phyloP scores from a whole-genome alignment of 768 basidiomycete genomes.

The Podaxis rugospora region DNA sequence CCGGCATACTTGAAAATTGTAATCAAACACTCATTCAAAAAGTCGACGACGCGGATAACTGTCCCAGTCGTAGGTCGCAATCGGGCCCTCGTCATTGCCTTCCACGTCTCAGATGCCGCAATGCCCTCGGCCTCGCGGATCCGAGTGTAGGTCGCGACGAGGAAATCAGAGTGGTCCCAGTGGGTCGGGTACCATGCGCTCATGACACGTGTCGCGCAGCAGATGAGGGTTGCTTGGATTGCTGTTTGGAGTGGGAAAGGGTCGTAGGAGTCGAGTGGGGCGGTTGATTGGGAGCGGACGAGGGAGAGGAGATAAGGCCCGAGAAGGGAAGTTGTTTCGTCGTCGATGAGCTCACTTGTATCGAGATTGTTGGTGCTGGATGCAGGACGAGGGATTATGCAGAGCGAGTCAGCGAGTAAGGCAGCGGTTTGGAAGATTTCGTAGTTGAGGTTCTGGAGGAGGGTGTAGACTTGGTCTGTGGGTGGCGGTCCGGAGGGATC shows the following conservation, averaged over 20 bases:
- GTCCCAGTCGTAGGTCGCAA: slow-evolving; percentile 12
- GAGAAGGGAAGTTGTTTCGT: slow-evolving; percentile 23
- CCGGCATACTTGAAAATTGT: slow-evolving; percentile 6
- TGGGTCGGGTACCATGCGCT: slow-evolving; percentile 38
- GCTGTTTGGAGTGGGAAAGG: slow-evolving; percentile 33
- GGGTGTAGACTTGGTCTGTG: slow-evolving; percentile 1
- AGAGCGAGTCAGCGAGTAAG: slow-evolving; percentile 32
- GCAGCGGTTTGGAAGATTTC: slow-evolving; percentile 38
- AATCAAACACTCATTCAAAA: slow-evolving; percentile 8
- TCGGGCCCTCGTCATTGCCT: slow-evolving; percentile 19
- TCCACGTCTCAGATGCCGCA: slow-evolving; percentile 19
- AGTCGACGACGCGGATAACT: slow-evolving; percentile 11
- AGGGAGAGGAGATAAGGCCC: slow-evolving; percentile 27
- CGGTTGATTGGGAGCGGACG: slow-evolving; percentile 21
- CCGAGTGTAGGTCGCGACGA: slow-evolving; percentile 30
- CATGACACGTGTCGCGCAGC: slow-evolving; percentile 34
- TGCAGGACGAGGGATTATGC: slow-evolving; percentile 21
- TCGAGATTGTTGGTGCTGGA: slow-evolving; percentile 15
- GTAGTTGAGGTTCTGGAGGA: slow-evolving; percentile 29
- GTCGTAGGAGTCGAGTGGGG: slow-evolving; percentile 21
- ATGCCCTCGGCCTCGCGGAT: slow-evolving; percentile 23
- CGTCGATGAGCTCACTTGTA: slow-evolving; percentile 16
- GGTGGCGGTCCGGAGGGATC: background rate
- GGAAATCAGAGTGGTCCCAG: slow-evolving; percentile 37
- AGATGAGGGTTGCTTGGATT: slow-evolving; percentile 35